Base-by-base conservation (phyloP, 2,329 filamentous ascomycete genomes). In the Colletotrichum tropicicola region DNA sequence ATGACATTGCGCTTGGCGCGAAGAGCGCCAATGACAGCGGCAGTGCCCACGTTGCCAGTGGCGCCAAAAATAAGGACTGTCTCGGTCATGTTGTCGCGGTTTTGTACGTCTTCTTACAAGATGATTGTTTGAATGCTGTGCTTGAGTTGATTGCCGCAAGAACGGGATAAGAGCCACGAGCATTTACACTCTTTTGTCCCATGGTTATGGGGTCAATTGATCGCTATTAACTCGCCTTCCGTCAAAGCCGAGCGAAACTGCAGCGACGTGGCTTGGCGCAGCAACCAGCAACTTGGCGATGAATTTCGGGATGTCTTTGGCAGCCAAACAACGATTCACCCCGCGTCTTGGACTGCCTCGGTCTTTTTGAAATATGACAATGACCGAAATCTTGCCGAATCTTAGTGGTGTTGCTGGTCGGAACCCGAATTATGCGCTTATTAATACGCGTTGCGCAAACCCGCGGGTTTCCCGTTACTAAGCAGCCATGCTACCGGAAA, bases 41-140 rank as follows among this genome's bases (percentile, higher is more conserved):
- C 68, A 4, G 75, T 66, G 67, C 78, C 78, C 45, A 80, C 77
- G 63, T 80, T 78, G n/a, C 78, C 78, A 8, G 77, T 78, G 4
- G 78, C 72, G 43, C 78, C 78, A 45, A 79, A 70, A 23, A 81
- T 68, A n/a, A 81, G 72, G 57, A 80, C 73, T 7, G 75, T 77
- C 51, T 77, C 53, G 8, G 45, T 28, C 59, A 63, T 63, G 12
- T 6, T 57, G 25, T 28, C 9, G 32, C 7, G 3, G 9, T 35
- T 10, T 35, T 35, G 10, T 15, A 2, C 12, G 3, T 35, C 1
- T 35, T n/a, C n/a, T n/a, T n/a, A n/a, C n/a, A n/a, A n/a, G n/a
- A n/a, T n/a, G n/a, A n/a, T n/a, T n/a, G n/a, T n/a, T n/a, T n/a
- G n/a, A n/a, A n/a, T n/a, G n/a, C n/a, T n/a, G n/a, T n/a, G n/a